phyloP scores from a whole-genome alignment of 1,284 basidiomycete genomes.

The Leccinum laetum region DNA sequence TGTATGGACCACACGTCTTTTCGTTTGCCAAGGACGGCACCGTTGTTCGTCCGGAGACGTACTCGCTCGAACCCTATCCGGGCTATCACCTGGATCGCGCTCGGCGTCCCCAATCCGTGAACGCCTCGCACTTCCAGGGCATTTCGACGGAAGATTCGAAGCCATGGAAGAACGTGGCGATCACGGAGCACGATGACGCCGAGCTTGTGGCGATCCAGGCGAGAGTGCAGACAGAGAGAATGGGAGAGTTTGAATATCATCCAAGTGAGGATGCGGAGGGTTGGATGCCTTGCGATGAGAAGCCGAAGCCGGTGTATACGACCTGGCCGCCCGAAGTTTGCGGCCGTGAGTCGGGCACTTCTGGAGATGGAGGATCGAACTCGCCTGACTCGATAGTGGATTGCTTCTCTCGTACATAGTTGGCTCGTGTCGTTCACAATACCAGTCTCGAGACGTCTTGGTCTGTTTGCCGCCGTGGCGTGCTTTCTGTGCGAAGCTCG shows the following conservation, averaged over 20 bases:
- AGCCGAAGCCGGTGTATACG: too few species aligned
- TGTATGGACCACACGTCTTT: slow-evolving; percentile 17
- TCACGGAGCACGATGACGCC: slow-evolving; percentile 22
- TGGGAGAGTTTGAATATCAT: not conserved
- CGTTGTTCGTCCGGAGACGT: slow-evolving; percentile 11
- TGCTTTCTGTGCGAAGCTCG: too few species aligned
- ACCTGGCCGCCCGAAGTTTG: too few species aligned
- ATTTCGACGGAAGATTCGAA: not conserved
- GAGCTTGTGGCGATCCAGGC: slow-evolving; percentile 6
- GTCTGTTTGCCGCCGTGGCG: too few species aligned
- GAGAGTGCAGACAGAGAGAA: not conserved
- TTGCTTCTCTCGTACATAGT: too few species aligned
- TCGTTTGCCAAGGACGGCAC: slow-evolving; percentile 15
- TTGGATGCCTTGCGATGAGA: too few species aligned
- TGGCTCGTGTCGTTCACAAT: too few species aligned
- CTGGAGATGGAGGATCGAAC: too few species aligned
- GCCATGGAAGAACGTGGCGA: slow-evolving; percentile 20
- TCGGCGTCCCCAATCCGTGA: not conserved
- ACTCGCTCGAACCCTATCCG: slow-evolving; percentile 6
- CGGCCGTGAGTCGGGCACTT: too few species aligned
- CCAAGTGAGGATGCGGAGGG: not conserved
- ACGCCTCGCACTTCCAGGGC: not conserved
- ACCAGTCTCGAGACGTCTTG: too few species aligned
- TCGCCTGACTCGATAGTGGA: too few species aligned
- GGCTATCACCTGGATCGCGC: not conserved